phyloP scores from a whole-genome alignment of 2,329 filamentous ascomycete genomes.

The Nakataea oryzae region DNA sequence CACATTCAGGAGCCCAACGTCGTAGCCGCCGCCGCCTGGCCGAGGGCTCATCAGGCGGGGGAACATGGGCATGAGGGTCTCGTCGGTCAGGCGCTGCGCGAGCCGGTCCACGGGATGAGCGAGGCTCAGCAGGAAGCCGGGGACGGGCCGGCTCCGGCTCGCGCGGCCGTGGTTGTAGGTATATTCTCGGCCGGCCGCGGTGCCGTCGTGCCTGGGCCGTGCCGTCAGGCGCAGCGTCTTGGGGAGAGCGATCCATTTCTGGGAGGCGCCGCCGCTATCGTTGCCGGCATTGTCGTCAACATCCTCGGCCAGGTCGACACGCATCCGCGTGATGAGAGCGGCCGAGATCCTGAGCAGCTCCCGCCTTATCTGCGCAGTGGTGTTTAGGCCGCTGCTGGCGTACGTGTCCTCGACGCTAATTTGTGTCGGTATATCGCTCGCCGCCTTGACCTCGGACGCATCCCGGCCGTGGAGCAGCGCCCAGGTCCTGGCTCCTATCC shows the following conservation, averaged over 20 bases:
- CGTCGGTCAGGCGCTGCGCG: conserved; percentile 11
- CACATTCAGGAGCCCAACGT: conserved; percentile 75
- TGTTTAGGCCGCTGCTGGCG: conserved; percentile 53
- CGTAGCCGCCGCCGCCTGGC: conserved; percentile 52
- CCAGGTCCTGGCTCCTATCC: conserved; percentile 67
- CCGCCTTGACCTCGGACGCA: conserved; percentile 59
- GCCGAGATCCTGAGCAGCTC: conserved; percentile 59
- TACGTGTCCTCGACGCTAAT: conserved; percentile 96
- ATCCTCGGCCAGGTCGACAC: conserved; percentile 57
- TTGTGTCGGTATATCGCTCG: conserved; percentile 65
- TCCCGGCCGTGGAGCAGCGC: conserved; percentile 73
- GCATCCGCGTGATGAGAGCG: conserved; percentile 70
- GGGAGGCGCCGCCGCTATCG: no score
- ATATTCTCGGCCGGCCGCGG: conserved; percentile 24
- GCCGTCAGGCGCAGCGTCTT: conserved; percentile 75
- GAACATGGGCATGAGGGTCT: conserved; percentile 5
- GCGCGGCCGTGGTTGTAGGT: conserved; percentile 62
- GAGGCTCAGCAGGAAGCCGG: conserved; percentile 54
- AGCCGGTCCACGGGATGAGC: conserved; percentile 14
- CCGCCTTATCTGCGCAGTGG: conserved; percentile 48
- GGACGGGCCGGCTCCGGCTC: conserved; percentile 57
- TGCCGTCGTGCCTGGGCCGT: conserved; percentile 33
- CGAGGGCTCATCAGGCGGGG: conserved; percentile 26
- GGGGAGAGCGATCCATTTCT: conserved; percentile 66
- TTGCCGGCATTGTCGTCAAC: neutral